phyloP scores from a whole-genome alignment of 2,329 filamentous ascomycete species.

The Penicillium concentricum region DNA sequence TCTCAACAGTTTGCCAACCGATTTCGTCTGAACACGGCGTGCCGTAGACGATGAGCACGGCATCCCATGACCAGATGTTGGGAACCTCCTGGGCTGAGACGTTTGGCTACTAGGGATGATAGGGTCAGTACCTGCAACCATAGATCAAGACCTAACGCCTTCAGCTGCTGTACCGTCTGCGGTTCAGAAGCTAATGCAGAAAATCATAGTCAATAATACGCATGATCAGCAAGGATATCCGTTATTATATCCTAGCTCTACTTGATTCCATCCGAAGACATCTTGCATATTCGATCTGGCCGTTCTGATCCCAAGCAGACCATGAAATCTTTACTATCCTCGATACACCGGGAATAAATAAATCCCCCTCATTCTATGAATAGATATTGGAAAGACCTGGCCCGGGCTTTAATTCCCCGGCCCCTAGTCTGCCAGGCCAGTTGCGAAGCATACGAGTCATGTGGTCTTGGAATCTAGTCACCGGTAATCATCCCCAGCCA shows the following conservation, averaged over 20 bases:
- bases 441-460: conserved; percentile 21
- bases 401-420: conserved; percentile 20
- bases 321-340: background rate
- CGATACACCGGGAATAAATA: background rate
- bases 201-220: conserved; percentile 3
- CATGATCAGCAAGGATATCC: conserved; percentile 3
- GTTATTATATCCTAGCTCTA: background rate
- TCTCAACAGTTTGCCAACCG: conserved; percentile 1
- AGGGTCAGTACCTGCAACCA: background rate
- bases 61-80: conserved; percentile 1
- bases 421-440: conserved; percentile 10
- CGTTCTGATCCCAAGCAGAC: background rate
- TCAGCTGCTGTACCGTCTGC: conserved; percentile 14
- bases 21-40: background rate
- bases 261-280: background rate
- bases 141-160: conserved; percentile 2
- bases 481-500: conserved; percentile 1
- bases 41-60: background rate
- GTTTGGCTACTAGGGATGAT: background rate
- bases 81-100: background rate
- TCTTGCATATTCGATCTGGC: background rate
- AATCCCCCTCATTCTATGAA: background rate
- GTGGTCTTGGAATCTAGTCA: conserved; percentile 12
- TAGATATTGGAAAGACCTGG: conserved; percentile 7
- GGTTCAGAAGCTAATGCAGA: conserved; percentile 17